Evolutionary conservation across 1,284 basidiomycete genomes (phyloP).

Genomic region (Tilletia horrida): DNA sequence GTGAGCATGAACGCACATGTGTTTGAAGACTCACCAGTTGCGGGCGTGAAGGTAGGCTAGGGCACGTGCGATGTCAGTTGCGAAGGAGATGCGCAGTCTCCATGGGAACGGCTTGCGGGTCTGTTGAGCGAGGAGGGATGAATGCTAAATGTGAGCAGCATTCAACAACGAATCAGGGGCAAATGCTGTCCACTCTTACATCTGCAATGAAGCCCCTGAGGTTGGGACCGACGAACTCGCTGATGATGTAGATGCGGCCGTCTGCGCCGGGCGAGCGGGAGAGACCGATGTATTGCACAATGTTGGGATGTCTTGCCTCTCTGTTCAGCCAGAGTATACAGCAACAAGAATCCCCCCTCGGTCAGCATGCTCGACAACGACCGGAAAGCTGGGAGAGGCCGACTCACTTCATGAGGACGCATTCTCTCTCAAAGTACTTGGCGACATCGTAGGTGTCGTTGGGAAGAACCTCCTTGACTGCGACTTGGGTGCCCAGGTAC

Average conservation of each 20-base stretch:
- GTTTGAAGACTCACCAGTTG: too few relatives aligned
- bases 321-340: conserved; percentile 49
- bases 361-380: too few relatives aligned
- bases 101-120: conserved; percentile 42
- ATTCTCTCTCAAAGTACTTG: conserved; percentile 97
- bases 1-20: neutral
- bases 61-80: conserved; percentile 86
- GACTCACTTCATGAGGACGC: conserved; percentile 78
- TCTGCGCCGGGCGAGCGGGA: conserved; percentile 78
- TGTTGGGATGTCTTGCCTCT: conserved; percentile 84
- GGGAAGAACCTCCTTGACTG: conserved; percentile 89
- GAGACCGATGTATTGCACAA: conserved; percentile 88
- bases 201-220: conserved; percentile 46
- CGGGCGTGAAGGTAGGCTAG: conserved; percentile 95
- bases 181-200: too few relatives aligned
- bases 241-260: conserved; percentile 60
- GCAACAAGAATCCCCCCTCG: conserved; percentile 11
- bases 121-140: neutral
- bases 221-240: conserved; percentile 49
- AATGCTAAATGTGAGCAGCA: neutral
- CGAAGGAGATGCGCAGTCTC: conserved; percentile 77
- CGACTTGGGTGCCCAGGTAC: conserved; percentile 91
- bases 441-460: conserved; percentile 82
- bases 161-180: too few relatives aligned
- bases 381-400: too few relatives aligned